Conservation (phyloP, 73 alveolate genomes). For the Stentor coeruleus region DNA sequence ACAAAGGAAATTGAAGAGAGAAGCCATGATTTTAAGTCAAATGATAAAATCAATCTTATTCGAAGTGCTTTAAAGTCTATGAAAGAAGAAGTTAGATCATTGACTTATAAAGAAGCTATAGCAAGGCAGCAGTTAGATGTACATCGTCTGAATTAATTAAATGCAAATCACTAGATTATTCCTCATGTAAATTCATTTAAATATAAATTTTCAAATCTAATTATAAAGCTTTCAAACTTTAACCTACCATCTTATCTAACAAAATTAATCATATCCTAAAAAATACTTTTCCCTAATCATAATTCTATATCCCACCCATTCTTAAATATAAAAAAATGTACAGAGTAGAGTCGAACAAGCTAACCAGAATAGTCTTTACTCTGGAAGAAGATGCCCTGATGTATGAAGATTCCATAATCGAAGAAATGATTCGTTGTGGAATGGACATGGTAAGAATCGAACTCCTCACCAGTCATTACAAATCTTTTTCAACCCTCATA, state of each 20-base stretch:
- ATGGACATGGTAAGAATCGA: conserved; percentile 18
- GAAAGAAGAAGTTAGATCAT: background rate
- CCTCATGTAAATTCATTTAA: too few relatives aligned
- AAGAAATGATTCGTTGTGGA: conserved; percentile 15
- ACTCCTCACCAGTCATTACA: background rate
- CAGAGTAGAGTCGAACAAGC: background rate
- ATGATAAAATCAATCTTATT: background rate
- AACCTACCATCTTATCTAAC: too few relatives aligned
- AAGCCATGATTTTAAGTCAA: background rate
- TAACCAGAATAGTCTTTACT: background rate
- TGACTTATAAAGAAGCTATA: background rate
- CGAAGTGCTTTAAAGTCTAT: background rate
- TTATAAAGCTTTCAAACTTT: too few relatives aligned
- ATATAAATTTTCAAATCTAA: too few relatives aligned
- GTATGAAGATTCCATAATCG: background rate
- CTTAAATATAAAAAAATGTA: too few relatives aligned
- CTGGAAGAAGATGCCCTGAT: background rate
- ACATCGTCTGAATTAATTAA: conserved; percentile 11
- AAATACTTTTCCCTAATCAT: too few relatives aligned
- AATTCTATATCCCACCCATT: too few relatives aligned
- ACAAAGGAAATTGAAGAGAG: background rate
- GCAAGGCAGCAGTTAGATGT: background rate
- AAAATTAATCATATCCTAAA: too few relatives aligned
- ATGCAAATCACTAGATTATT: too few relatives aligned
- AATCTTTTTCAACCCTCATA: conserved; percentile 14